These are phyloP conservation scores for Cercospora canescens DNA, from an alignment of 2,329 filamentous ascomycete genomes.

Conservation along the genomic window DNA sequence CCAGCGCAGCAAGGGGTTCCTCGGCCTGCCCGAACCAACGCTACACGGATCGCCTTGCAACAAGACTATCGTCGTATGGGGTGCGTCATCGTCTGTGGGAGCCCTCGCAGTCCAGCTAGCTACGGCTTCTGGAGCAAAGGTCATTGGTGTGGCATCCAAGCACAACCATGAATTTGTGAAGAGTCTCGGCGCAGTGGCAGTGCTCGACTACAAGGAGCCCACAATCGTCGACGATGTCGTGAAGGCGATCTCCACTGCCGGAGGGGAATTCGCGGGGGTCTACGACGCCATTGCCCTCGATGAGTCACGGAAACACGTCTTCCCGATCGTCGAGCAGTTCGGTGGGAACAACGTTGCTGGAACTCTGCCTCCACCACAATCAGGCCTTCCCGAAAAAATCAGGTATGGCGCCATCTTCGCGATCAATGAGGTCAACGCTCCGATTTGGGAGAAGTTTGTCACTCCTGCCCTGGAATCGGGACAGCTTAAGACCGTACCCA, in stretches of 20 bases:
- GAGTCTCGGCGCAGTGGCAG: slow-evolving; percentile 32
- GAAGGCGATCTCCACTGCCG: slow-evolving; percentile 38
- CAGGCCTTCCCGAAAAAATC: slow-evolving; percentile 29
- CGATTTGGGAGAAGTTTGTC: slow-evolving; percentile 33
- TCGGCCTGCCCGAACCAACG: slow-evolving; percentile 42
- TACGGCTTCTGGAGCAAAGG: slow-evolving; percentile 36
- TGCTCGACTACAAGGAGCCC: slow-evolving; percentile 37
- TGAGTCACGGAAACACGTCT: slow-evolving; percentile 24
- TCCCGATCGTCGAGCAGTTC: slow-evolving; percentile 33
- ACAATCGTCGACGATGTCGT: slow-evolving; percentile 42
- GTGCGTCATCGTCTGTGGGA: slow-evolving; percentile 40
- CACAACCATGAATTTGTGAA: slow-evolving; percentile 37
- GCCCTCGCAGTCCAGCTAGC: slow-evolving; percentile 38
- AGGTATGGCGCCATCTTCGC: slow-evolving; percentile 33
- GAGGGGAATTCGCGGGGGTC: slow-evolving; percentile 44
- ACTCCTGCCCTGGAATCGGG: slow-evolving; percentile 38
- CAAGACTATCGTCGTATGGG: slow-evolving; percentile 43
- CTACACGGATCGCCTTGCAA: slow-evolving; percentile 33
- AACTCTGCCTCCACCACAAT: slow-evolving; percentile 23
- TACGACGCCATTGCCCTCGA: slow-evolving; percentile 40
- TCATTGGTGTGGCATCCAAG: slow-evolving; percentile 35
- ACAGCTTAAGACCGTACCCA: slow-evolving; percentile 36
- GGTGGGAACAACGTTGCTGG: slow-evolving; percentile 28
- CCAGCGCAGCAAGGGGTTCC: slow-evolving; percentile 32
- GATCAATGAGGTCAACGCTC: slow-evolving; percentile 27